Evolutionary conservation across 148 eudicot genomes (phyloP).

Genomic region (Arctostaphylos glauca): DNA sequence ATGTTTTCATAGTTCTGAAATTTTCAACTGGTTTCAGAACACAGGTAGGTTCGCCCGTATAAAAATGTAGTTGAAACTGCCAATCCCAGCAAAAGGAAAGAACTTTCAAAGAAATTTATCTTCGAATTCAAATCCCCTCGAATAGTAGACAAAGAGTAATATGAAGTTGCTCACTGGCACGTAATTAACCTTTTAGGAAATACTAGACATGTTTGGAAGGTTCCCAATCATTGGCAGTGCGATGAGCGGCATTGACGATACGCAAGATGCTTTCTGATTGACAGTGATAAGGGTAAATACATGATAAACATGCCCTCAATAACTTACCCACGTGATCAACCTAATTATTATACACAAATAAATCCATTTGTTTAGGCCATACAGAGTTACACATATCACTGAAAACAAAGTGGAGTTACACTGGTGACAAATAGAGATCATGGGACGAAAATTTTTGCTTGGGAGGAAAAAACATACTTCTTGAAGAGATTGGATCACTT

Average conservation of each 20-base stretch:
- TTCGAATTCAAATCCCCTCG: background rate
- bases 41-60: background rate
- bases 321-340: background rate
- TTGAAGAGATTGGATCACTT: slow-evolving; percentile 94
- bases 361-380: background rate
- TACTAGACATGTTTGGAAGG: background rate
- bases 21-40: background rate
- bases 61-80: background rate
- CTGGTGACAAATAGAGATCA: background rate
- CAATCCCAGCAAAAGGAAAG: background rate
- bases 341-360: background rate
- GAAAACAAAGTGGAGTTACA: background rate
- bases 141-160: background rate
- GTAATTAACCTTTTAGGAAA: background rate
- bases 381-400: background rate
- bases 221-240: background rate
- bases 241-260: background rate
- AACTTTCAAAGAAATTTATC: background rate
- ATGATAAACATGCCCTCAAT: background rate
- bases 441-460: background rate
- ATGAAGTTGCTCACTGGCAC: background rate
- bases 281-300: background rate
- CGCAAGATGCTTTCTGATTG: background rate
- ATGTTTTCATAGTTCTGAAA: background rate
- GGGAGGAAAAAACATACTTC: slow-evolving; percentile 35